Base-by-base conservation (phyloP, 768 basidiomycete genomes). In the Russula virescens region DNA sequence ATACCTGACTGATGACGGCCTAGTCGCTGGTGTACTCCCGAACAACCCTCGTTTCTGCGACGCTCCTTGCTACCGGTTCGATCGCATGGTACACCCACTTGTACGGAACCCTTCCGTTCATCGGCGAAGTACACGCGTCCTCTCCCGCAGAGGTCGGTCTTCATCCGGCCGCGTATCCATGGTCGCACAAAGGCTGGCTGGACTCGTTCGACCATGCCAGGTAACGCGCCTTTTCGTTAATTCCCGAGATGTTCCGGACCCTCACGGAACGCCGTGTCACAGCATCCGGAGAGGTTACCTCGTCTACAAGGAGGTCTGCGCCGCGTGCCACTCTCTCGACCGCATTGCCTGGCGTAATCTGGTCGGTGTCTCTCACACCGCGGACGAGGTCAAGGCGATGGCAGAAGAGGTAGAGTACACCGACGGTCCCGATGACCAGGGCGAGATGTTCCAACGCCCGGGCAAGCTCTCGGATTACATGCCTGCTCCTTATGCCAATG, bases 321-420 rank as follows among this genome's bases (percentile, higher is more conserved):
- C 97, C 18, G 94, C 97, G 13, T 99, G 97, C 76, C 97, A 99
- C 76, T 99, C 97, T 38, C 86, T 99, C 60, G 93, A 99, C 79
- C 94, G 97, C 70, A 95, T 99, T 72, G 97, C 97, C 62, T 99
- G 97, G 97, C 92, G 97, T 73, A 99, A 98, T 79, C 80, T 99
- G 62, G 97, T 99, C 68, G 97, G 94, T 71, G 94, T 98, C 59
- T 97, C 94, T 31, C 97, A 99, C 78, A 92, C 89, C 69, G 96
- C 80, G 47, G 90, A 94, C 67, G 95, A 99, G 77, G 81, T 81
- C 58, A 89, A 91, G 75, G 79, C 80, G 2, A 84, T 98, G 88
- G 97, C 97, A 11, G 97, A 97, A 77, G 96, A 98, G 71, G 80
- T 94, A 61, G 97, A 99, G 76, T 99, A 98, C 76, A 82, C 85